Base-by-base conservation (phyloP, 441 rosid genomes). In the Iberis amara region DNA sequence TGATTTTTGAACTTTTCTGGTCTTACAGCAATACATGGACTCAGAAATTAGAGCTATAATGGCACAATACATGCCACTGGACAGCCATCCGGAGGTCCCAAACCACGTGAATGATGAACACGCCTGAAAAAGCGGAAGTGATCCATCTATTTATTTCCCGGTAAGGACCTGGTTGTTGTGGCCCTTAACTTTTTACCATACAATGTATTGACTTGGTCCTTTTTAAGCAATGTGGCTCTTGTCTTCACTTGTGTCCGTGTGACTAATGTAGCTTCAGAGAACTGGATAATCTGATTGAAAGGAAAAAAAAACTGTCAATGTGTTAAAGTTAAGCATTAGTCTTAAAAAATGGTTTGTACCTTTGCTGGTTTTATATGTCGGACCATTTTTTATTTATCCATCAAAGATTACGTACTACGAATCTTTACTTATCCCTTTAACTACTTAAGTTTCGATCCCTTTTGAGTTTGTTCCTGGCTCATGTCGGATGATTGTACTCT, bases 11-110 rank as follows among this genome's bases (percentile, higher is more conserved):
- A 10, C 24, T 6, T 3, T 27, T 8, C 24, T 48, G 4, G 46
- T 48, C 45, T 58, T 64, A 73, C 90, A 92, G 99, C 78, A 75
- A 11, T 89, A 94, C 80, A 92, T 92, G 99, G 97, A 92, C 72
- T 92, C 99, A 1, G 99, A 92, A 79, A 92, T 92, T 76, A 80
- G 97, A 74, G 96, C 99, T 18, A 92, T 92, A 65, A 89, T 92
- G 99, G 97, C 99, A 24, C 99, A 92, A 68, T 92, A 92, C 74
- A 92, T 92, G 99, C 99, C 99, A 31, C 78, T 89, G 26, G 99
- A 92, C 44, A 89, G 85, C 73, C 97, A 92, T 64, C 58, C 83
- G 0, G 97, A 82, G 66, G 69, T 77, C 52, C 90, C 77, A 4
- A 86, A 84, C 56, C 95, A 84, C 35, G 68, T 77, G 57, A 73